Conservation (phyloP, 768 basidiomycete genomes). For the Pleurotus pulmonarius region DNA sequence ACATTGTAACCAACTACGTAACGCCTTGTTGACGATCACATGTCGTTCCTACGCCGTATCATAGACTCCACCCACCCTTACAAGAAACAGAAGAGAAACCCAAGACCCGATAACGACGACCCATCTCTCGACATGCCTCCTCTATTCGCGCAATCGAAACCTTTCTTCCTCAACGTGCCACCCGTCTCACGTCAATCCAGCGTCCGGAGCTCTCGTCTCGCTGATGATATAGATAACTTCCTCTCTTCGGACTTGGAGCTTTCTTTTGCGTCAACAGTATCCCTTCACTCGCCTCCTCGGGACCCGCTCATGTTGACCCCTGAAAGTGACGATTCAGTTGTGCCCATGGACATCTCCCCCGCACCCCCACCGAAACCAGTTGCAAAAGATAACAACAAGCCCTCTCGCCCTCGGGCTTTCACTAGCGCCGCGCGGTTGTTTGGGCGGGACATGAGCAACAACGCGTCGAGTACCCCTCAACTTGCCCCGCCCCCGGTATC, state of each 20-base stretch:
- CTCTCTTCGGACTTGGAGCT: conserved; percentile 73
- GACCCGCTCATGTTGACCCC: conserved; percentile 40
- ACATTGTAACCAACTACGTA: conserved; percentile 18
- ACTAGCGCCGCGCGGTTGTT: conserved; percentile 67
- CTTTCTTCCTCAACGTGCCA: conserved; percentile 42
- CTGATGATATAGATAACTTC: conserved; percentile 61
- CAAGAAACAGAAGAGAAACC: conserved; percentile 45
- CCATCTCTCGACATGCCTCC: conserved; percentile 39
- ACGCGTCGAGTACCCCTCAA: conserved; percentile 27
- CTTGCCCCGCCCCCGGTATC: conserved; percentile 19
- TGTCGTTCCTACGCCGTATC: conserved; percentile 36
- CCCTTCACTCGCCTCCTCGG: conserved; percentile 65
- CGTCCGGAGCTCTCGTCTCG: conserved; percentile 27
- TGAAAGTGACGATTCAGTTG: conserved; percentile 41
- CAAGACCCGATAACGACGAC: conserved; percentile 24
- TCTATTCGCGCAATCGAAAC: conserved; percentile 39
- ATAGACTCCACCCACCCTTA: conserved; percentile 34
- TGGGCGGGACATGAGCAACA: conserved; percentile 72
- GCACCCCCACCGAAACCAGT: conserved; percentile 35
- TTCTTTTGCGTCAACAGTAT: conserved; percentile 82
- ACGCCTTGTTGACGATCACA: conserved; percentile 17
- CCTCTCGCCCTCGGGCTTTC: conserved; percentile 57
- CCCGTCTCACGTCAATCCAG: conserved; percentile 42
- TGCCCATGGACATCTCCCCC: conserved; percentile 85
- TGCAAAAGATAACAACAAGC: conserved; percentile 14